phyloP scores from a whole-genome alignment of 139 green algal genomes.

The Chlorella sp. region DNA sequence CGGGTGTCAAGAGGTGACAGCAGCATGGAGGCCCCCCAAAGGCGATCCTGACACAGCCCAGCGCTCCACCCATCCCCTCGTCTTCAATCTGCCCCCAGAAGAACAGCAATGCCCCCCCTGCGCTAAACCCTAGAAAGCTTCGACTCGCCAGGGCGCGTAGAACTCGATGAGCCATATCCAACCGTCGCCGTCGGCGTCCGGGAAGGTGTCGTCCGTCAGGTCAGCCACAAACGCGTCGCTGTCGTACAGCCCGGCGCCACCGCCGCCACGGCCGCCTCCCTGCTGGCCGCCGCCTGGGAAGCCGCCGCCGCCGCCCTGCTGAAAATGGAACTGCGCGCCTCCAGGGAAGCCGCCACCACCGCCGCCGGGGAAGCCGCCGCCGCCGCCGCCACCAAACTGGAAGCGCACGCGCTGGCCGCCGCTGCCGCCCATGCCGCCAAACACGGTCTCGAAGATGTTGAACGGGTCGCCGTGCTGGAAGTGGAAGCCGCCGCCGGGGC shows the following conservation, averaged over 20 bases:
- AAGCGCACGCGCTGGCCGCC: constrained; percentile 34
- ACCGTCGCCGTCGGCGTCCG: constrained; percentile 40
- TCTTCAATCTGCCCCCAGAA: no score
- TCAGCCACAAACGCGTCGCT: constrained; percentile 20
- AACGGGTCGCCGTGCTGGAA: constrained; percentile 75
- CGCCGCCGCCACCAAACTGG: constrained; percentile 43
- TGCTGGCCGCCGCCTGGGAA: constrained; percentile 16
- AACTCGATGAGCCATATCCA: constrained; percentile 81
- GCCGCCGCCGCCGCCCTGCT: background rate
- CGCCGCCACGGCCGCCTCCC: background rate
- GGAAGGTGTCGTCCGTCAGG: constrained; percentile 57
- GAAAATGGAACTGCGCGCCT: background rate
- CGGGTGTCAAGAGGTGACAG: background rate
- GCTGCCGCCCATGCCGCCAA: constrained; percentile 55
- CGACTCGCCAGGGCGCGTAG: constrained; percentile 77
- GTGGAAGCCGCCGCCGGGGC: constrained; percentile 52
- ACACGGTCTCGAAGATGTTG: constrained; percentile 84
- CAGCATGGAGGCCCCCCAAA: no score
- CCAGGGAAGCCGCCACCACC: constrained; percentile 33
- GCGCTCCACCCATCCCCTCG: no score
- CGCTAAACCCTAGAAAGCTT: no score
- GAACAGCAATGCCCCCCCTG: no score
- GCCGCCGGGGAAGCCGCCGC: constrained; percentile 30
- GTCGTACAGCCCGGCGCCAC: background rate
- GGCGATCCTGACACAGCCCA: no score